Percentiles rank a stretch among this genome's conserved stretches.
phyloP scores from a whole-genome alignment of 805 yeast genomes.

The Jamesozyma piceae region DNA sequence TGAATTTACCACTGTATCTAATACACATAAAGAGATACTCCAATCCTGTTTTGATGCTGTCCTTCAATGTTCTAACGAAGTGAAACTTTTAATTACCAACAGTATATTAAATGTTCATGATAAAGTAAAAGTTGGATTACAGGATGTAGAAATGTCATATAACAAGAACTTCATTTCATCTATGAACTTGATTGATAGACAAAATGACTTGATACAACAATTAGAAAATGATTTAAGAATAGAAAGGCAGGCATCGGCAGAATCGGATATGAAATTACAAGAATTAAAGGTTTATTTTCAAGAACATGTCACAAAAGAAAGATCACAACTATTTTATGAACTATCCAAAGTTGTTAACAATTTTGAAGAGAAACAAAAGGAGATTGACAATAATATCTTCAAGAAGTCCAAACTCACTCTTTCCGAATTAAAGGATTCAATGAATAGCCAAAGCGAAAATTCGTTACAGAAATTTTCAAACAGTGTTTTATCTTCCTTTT shows the following conservation, averaged over 20 bases:
- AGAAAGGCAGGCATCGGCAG: constrained; percentile 6
- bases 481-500: background rate
- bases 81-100: constrained; percentile 1
- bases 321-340: constrained; percentile 5
- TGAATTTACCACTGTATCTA: background rate
- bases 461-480: background rate
- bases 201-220: constrained; percentile 1
- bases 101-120: background rate
- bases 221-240: constrained; percentile 8
- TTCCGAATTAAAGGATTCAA: background rate
- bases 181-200: background rate
- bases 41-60: constrained; percentile 2
- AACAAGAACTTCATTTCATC: background rate
- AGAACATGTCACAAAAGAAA: constrained; percentile 8
- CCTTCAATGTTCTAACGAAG: background rate
- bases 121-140: background rate
- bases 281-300: constrained; percentile 8
- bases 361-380: constrained; percentile 3
- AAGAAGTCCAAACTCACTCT: constrained; percentile 1
- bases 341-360: background rate
- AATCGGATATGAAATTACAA: constrained; percentile 6
- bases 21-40: background rate
- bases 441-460: background rate
- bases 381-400: constrained; percentile 6
- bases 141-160: background rate